Evolutionary conservation across 2,329 filamentous ascomycete genomes (phyloP), one percentile per base, ranked within the genome.

Genomic region (Aspergillus ochraceoroseus): DNA sequence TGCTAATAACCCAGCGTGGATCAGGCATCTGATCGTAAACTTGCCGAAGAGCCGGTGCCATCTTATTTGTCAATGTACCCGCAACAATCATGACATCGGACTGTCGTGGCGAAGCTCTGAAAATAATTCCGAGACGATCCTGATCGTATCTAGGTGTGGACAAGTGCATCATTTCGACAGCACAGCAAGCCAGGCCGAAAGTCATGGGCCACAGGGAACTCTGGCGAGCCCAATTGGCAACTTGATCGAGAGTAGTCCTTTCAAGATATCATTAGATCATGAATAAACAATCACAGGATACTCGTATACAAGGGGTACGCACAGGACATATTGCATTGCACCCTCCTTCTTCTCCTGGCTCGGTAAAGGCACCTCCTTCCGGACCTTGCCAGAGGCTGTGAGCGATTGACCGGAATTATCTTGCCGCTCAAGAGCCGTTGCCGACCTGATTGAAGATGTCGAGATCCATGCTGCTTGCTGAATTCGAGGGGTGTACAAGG

Each of bases 11-110:
- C 87, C 87, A 94, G 57, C 86, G 78, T 23, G 87, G 88, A 32
- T 95, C 88, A 31, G 88, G 88, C 87, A 95, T 95, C 73, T 94
- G 88, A 66, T 95, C 88, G 71, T 95, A 95, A 47, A 94, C 83
- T 70, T 92, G 86, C 65, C 88, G 77, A 60, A 95, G 72, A 22
- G 88, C 88, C 2, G 88, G 87, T 1, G 87, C 87, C 88, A 95
- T 95, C 74, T 95, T 95, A 75, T 95, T 95, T 55, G 87, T 94
- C 47, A 95, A 77, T 19, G 88, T 95, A 44, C 88, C 88, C 17
- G 88, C 87, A 14, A 94, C 87, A 57, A 94, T 92, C 87, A 94
- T 92, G 52, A 94, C 83, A 66, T 94, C 87, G 46, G 86, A 85
- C 67, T 94, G 87, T 50, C 87, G 82, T 1, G 87, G 87, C 9